A percentile compares a stretch with the other conserved stretches of the same genome.
These are phyloP conservation scores for Sporobolomyces pararoseus DNA, from an alignment of 768 basidiomycete species.

Conservation along the genomic window DNA sequence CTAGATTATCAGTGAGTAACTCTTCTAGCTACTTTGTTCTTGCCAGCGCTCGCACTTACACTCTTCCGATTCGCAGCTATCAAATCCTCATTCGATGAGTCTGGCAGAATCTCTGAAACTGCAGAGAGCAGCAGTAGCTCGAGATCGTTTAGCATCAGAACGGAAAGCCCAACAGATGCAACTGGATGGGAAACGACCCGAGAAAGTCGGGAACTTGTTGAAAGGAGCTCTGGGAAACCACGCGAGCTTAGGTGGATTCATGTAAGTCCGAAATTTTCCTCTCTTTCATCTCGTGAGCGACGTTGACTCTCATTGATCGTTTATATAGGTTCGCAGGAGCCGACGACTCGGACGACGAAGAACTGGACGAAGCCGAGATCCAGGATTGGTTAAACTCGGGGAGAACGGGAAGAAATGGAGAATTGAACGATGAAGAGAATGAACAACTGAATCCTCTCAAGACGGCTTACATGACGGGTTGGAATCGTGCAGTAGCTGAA, in stretches of 20 bases:
- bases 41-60: too few relatives aligned
- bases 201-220: conserved; percentile 19
- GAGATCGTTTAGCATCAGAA: conserved; percentile 8
- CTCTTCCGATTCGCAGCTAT: too few relatives aligned
- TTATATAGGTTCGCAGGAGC: conserved; percentile 1
- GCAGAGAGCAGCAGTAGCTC: conserved; percentile 22
- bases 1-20: conserved; percentile 15
- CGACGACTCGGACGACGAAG: conserved; percentile 14
- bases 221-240: conserved; percentile 16
- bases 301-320: too few relatives aligned
- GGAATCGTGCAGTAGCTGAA: conserved; percentile 11
- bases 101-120: conserved; percentile 35
- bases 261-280: conserved; percentile 15
- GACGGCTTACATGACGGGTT: conserved; percentile 30
- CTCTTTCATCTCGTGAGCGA: too few relatives aligned
- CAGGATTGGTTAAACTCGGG: conserved; percentile 25
- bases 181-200: conserved; percentile 12
- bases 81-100: conserved; percentile 20
- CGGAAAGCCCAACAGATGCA: neutral
- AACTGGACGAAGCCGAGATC: conserved; percentile 13
- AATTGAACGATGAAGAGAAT: conserved; percentile 34
- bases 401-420: conserved; percentile 14
- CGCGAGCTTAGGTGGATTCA: conserved; percentile 24
- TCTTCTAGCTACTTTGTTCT: neutral
- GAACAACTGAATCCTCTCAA: conserved; percentile 34